Evolutionary conservation across 805 yeast genomes (phyloP).

Genomic region (Metschnikowia reukaufii): DNA sequence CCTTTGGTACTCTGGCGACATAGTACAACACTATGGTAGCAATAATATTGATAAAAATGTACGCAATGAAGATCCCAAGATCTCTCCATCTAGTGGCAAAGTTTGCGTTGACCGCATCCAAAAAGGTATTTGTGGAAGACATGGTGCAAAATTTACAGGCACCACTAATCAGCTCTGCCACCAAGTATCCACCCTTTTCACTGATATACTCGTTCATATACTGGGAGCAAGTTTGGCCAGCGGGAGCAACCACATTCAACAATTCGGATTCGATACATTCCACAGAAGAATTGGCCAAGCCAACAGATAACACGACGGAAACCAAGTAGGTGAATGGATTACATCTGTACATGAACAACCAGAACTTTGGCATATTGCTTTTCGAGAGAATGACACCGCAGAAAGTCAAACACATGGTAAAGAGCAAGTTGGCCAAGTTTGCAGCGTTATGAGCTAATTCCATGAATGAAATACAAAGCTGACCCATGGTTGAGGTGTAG

Average conservation of each 20-base stretch:
- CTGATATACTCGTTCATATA: slow-evolving; percentile 5
- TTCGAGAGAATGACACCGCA: slow-evolving; percentile 48
- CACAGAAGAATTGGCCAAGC: slow-evolving; percentile 45
- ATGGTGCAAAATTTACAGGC: slow-evolving; percentile 8
- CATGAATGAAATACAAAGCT: slow-evolving; percentile 22
- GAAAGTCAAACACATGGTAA: slow-evolving; percentile 58
- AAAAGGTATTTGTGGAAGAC: slow-evolving; percentile 3
- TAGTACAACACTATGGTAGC: slow-evolving; percentile 28
- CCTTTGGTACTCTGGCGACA: slow-evolving; percentile 74
- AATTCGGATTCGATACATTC: slow-evolving; percentile 50
- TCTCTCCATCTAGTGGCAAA: slow-evolving; percentile 9
- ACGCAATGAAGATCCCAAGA: slow-evolving; percentile 8
- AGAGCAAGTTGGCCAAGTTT: slow-evolving; percentile 52
- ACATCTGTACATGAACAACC: slow-evolving; percentile 47
- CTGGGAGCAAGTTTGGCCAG: slow-evolving; percentile 10
- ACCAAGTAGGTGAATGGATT: slow-evolving; percentile 52
- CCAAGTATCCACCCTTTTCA: slow-evolving; percentile 4
- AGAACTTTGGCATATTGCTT: slow-evolving; percentile 44
- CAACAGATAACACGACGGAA: slow-evolving; percentile 40
- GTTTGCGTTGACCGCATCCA: slow-evolving; percentile 1
- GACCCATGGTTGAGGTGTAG: slow-evolving; percentile 22
- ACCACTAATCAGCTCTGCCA: not conserved
- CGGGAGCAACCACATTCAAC: slow-evolving; percentile 48
- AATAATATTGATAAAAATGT: slow-evolving; percentile 8
- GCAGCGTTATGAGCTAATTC: slow-evolving; percentile 56